These are phyloP conservation scores for Penicillium sp. DNA, from an alignment of 2,329 filamentous ascomycete species.

Conservation along the genomic window DNA sequence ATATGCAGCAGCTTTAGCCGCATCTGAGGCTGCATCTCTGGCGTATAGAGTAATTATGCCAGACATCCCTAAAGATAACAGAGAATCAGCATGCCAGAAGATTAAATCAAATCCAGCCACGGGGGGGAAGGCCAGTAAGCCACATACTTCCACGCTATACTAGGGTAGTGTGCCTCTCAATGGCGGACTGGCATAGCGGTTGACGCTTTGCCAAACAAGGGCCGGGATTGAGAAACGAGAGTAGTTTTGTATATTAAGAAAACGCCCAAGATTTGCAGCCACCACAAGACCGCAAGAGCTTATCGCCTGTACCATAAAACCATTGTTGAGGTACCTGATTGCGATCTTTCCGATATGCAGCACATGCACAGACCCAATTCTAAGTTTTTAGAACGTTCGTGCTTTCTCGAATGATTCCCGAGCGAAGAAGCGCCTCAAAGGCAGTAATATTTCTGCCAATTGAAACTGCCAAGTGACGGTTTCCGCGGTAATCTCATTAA, in stretches of 20 bases:
- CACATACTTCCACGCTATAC: background rate
- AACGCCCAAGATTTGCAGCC: background rate
- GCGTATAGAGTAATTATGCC: background rate
- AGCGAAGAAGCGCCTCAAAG: background rate
- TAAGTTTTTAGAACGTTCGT: background rate
- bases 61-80: background rate
- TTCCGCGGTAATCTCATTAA: conserved; percentile 1
- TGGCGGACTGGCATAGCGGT: conserved; percentile 1
- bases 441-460: background rate
- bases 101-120: background rate
- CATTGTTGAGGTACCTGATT: background rate
- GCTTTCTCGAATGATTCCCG: background rate
- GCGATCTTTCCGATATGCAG: background rate
- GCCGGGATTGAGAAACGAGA: background rate
- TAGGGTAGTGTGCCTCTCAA: background rate
- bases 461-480: background rate
- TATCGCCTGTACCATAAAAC: conserved; percentile 1
- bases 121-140: background rate
- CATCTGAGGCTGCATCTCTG: conserved; percentile 27
- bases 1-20: conserved; percentile 10
- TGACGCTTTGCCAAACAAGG: background rate
- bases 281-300: background rate
- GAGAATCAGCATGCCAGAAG: background rate
- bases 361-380: background rate
- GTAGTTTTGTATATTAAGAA: background rate